Base-by-base conservation (phyloP, 1,139 yeast genomes). In the Kurtzmaniella quercitrusa region DNA sequence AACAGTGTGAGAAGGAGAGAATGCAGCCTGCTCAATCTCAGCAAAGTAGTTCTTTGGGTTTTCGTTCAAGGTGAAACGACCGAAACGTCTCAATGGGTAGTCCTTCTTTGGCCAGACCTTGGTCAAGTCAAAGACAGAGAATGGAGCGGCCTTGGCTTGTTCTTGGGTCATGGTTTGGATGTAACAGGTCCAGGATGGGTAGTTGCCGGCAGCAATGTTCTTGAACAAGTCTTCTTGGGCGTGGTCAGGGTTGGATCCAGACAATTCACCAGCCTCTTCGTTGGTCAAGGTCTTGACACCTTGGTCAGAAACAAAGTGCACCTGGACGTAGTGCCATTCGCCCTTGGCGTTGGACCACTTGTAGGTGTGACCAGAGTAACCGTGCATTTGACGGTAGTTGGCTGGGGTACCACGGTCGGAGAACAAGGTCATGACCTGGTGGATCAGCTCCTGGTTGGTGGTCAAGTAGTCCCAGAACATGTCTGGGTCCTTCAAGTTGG, bases 101-200 rank as follows among this genome's bases (percentile, higher is more conserved):
- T 85, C 85, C 57, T 65, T 68, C 65, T 85, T 89, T 42, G 93
- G 89, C 93, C 93, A 85, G 53, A 82, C 81, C 69, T 85, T 85
- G 51, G 89, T 82, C 63, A 82, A 73, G 60, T 82, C 89, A 56
- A 80, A 81, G 39, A 82, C 82, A 11, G 87, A 81, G 63, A 79
- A 81, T 54, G 77, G 78, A 48, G 77, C 73, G 44, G 75, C 62
- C 58, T 78, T 70, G 46, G 86, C 84, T 60, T 81, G 79, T 55
- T 77, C 81, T 49, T 73, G 75, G 37, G 86, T 79, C 87, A 82
- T 82, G 44, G 82, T 74, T 65, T 82, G 89, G 44, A 82, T 63
- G 62, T 79, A 81, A 48, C 70, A 72, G 38, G 87, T 79, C 85
- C 85, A 82, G 8, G 81, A 67, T 49, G 88, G 87, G 52, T 49